Evolutionary conservation across 768 basidiomycete genomes (phyloP).

Genomic region (Aureoboletus auriporus): DNA sequence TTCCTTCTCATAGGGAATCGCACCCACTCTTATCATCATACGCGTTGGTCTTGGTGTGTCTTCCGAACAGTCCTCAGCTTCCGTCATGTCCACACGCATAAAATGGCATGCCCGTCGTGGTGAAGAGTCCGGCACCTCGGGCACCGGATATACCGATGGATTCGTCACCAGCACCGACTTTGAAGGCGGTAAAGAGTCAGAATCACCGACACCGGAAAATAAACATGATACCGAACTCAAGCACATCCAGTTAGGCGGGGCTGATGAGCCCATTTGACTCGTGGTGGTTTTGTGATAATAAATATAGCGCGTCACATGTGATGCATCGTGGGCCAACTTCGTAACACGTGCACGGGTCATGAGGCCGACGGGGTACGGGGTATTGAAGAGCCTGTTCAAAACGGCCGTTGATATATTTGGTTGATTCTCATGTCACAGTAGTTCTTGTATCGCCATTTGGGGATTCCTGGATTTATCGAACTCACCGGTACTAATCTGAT

Average conservation of each 20-base stretch:
- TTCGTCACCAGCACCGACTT: constrained; percentile 15
- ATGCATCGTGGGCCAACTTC: not conserved
- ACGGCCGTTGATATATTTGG: no score
- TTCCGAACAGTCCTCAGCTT: constrained; percentile 17
- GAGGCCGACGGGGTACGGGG: not conserved
- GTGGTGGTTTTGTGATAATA: not conserved
- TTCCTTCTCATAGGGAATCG: constrained; percentile 26
- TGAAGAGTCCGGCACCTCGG: constrained; percentile 13
- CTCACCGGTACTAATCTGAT: no score
- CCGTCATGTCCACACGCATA: constrained; percentile 20
- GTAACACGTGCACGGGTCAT: not conserved
- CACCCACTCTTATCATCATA: constrained; percentile 34
- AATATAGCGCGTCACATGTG: not conserved
- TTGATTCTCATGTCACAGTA: no score
- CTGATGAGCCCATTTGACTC: no score
- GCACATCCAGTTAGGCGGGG: not conserved
- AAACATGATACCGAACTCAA: constrained; percentile 2
- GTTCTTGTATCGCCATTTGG: no score
- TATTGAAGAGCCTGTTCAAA: no score
- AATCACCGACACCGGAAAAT: not conserved
- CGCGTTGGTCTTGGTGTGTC: constrained; percentile 31
- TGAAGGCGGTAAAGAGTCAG: constrained; percentile 12
- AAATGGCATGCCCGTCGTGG: constrained; percentile 17
- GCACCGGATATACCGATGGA: constrained; percentile 20
- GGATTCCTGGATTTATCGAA: no score